Percentiles rank a stretch among this genome's conserved stretches.
These are phyloP conservation scores for Solanum ossicruentum DNA, from an alignment of 257 asterid species.

Conservation along the genomic window DNA sequence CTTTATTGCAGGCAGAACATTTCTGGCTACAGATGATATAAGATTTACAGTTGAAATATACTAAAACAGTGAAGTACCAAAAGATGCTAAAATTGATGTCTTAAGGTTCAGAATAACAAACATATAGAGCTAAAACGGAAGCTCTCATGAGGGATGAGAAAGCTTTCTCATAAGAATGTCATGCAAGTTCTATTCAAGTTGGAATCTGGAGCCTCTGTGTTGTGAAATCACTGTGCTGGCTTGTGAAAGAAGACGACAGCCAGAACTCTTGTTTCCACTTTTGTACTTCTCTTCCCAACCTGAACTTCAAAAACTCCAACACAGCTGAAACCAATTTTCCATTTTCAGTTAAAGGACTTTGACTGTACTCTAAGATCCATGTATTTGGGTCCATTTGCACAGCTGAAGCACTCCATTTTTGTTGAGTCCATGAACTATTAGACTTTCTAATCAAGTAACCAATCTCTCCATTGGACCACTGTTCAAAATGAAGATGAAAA, in stretches of 20 bases:
- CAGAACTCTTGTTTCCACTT: conserved; percentile 37
- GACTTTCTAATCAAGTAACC: conserved; percentile 16
- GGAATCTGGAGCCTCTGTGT: conserved; percentile 21
- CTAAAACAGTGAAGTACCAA: background rate
- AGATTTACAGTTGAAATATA: background rate
- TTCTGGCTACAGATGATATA: background rate
- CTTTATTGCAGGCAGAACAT: background rate
- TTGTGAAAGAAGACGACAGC: conserved; percentile 18
- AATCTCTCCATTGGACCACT: conserved; percentile 57
- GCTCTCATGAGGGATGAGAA: background rate
- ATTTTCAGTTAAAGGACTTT: conserved; percentile 30
- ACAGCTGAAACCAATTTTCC: conserved; percentile 33
- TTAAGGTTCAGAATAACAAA: background rate
- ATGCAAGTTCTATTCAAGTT: conserved; percentile 22
- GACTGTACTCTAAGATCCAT: conserved; percentile 73
- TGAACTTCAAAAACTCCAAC: conserved; percentile 32
- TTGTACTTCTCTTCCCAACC: conserved; percentile 29
- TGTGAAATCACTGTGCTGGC: conserved; percentile 10
- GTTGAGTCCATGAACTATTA: conserved; percentile 57
- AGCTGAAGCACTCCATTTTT: conserved; percentile 58
- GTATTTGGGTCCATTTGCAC: conserved; percentile 74
- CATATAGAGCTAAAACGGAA: background rate
- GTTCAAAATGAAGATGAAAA: background rate
- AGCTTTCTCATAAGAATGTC: conserved; percentile 15
- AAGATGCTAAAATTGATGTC: background rate